A percentile compares a stretch with the other conserved stretches of the same genome.
Evolutionary conservation across 2,329 filamentous ascomycete genomes (phyloP).

Genomic region (Byssothecium circinans): DNA sequence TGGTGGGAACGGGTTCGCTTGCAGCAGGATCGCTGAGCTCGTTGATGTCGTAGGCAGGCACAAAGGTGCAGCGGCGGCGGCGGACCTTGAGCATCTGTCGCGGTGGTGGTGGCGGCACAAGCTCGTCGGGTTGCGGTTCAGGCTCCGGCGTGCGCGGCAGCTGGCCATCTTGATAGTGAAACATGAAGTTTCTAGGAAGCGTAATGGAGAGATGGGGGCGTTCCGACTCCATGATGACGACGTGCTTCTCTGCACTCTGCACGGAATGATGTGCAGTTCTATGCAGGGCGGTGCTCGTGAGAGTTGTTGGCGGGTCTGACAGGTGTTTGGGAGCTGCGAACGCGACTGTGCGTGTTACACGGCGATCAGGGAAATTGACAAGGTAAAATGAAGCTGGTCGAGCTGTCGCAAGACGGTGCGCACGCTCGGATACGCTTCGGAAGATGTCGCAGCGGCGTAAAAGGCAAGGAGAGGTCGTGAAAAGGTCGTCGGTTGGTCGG

Average conservation of each 20-base stretch:
- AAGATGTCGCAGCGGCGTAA: slow-evolving; percentile 16
- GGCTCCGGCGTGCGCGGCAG: slow-evolving; percentile 51
- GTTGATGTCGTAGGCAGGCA: slow-evolving; percentile 24
- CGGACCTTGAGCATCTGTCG: slow-evolving; percentile 53
- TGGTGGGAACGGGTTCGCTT: slow-evolving; percentile 50
- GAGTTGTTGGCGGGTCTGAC: slow-evolving; percentile 22
- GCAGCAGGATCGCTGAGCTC: slow-evolving; percentile 22
- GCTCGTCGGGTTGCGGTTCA: slow-evolving; percentile 39
- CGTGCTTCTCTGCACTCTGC: slow-evolving; percentile 17
- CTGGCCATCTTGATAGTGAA: slow-evolving; percentile 51
- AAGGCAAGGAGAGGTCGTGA: slow-evolving; percentile 24
- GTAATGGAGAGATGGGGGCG: slow-evolving; percentile 53
- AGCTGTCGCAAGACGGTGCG: slow-evolving; percentile 24
- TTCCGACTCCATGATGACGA: slow-evolving; percentile 42
- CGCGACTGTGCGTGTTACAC: slow-evolving; percentile 42
- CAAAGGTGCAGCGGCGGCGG: slow-evolving; percentile 46
- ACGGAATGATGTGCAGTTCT: slow-evolving; percentile 28
- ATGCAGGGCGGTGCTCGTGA: slow-evolving; percentile 31
- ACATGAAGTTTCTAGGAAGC: slow-evolving; percentile 54
- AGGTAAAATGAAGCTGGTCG: slow-evolving; percentile 18
- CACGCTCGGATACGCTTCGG: slow-evolving; percentile 16
- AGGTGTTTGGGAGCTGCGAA: slow-evolving; percentile 39
- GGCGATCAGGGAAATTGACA: slow-evolving; percentile 26
- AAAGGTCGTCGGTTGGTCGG: slow-evolving; percentile 17
- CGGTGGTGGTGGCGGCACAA: slow-evolving; percentile 49